Evolutionary conservation across 805 yeast species (phyloP), one percentile per base, ranked within the genome.

Genomic region (Wickerhamiella musiphila): DNA sequence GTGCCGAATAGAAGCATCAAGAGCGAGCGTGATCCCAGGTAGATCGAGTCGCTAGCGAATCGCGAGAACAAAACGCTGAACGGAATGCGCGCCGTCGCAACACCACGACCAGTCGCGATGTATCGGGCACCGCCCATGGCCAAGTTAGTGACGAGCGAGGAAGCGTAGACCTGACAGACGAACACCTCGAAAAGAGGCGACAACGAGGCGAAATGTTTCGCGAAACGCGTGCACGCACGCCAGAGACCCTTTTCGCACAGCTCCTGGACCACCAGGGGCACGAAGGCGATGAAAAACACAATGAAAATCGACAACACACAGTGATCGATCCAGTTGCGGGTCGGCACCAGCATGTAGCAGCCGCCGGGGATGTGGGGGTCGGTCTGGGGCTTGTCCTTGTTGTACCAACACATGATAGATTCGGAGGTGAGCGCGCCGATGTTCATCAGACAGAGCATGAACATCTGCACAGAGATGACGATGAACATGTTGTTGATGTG

Each of bases 141-240:
- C 31, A 86, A 61, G 53, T 84, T 90, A 31, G 70, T 68, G 29
- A 70, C 56, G 43, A 86, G 58, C 1, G 94, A 67, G 44, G 70
- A 69, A 4, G 95, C 78, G 51, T 86, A 86, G 6, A 84, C 76
- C 54, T 84, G 94, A 52, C 95, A 82, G 6, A 81, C 94, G 56
- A 86, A 83, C 5, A 86, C 95, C 52, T 86, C 96, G 56, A 86
- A 86, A 33, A 84, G 56, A 2, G 95, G 95, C 2, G 95, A 78
- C 37, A 84, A 53, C 0, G 94, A 83, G 20, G 69, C 49, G 35
- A 86, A 62, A 47, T 86, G 96, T 51, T 67, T 69, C n/a, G 67
- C 50, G 31, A 84, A 66, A 40, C 95, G 63, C 23, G 66, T 60
- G 2, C 66, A 44, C 0, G 94, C 86, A 42, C 75, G 74, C 69